Conservation (phyloP, 768 basidiomycete genomes). For the Phylloporus rhodoxanthus region DNA sequence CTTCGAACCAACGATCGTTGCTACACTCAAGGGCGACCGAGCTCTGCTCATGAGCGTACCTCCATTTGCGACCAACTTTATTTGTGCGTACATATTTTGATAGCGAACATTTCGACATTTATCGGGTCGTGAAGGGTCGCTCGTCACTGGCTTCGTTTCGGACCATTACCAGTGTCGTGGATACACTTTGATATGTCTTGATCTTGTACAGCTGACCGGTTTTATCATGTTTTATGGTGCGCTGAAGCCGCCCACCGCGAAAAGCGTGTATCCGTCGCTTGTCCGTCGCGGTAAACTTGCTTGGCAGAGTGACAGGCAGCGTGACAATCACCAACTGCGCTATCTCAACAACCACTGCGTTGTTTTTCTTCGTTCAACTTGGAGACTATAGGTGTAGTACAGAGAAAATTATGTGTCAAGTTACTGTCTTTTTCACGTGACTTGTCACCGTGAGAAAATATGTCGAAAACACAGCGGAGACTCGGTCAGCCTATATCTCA, state of each 20-base stretch:
- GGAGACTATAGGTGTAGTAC: too few relatives aligned
- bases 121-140: conserved; percentile 22
- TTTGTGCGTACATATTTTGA: conserved; percentile 29
- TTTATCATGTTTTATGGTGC: conserved; percentile 51
- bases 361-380: too few relatives aligned
- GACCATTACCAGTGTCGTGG: conserved; percentile 52
- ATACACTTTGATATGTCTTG: conserved; percentile 39
- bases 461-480: too few relatives aligned
- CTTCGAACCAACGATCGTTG: conserved; percentile 70
- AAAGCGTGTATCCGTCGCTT: too few relatives aligned
- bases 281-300: too few relatives aligned
- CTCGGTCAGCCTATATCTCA: too few relatives aligned
- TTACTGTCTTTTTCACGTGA: too few relatives aligned
- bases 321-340: too few relatives aligned
- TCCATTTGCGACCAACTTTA: conserved; percentile 44
- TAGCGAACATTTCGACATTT: neutral
- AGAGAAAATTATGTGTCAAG: too few relatives aligned
- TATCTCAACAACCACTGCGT: too few relatives aligned
- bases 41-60: conserved; percentile 61
- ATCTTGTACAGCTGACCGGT: conserved; percentile 41
- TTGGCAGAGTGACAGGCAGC: too few relatives aligned
- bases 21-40: conserved; percentile 42
- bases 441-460: too few relatives aligned
- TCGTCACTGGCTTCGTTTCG: conserved; percentile 42
- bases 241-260: conserved; percentile 4